Evolutionary conservation across 345 rosid genomes (phyloP).

Genomic region (Litchi chinensis): DNA sequence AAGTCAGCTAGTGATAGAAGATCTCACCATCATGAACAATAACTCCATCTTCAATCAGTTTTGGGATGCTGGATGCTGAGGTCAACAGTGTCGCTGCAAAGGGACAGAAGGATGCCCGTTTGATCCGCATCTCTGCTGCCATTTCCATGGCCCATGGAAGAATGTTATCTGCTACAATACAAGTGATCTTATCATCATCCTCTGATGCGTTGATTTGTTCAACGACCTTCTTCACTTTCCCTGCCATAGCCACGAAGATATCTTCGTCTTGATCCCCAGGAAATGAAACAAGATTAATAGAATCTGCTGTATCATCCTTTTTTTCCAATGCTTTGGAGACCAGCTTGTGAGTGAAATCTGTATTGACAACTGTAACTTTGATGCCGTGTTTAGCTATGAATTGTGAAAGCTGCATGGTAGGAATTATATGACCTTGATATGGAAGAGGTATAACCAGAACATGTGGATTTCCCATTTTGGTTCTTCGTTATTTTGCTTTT

Average conservation of each 20-base stretch:
- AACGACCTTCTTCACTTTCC: constrained; percentile 15
- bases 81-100: not conserved
- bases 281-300: constrained; percentile 6
- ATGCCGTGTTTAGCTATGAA: constrained; percentile 14
- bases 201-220: not conserved
- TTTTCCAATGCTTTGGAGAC: not conserved
- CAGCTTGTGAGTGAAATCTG: constrained; percentile 11
- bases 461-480: not conserved
- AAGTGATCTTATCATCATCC: constrained; percentile 11
- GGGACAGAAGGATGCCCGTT: constrained; percentile 10
- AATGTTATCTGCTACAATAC: constrained; percentile 13
- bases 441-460: constrained; percentile 24
- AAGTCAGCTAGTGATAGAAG: too few relatives aligned
- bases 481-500: not conserved
- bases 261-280: not conserved
- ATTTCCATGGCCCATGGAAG: constrained; percentile 19
- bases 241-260: not conserved
- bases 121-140: constrained; percentile 11
- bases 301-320: not conserved
- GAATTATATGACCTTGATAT: constrained; percentile 26
- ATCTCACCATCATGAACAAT: constrained; percentile 11
- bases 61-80: not conserved
- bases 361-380: constrained; percentile 20
- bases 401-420: constrained; percentile 18
- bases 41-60: constrained; percentile 5